Evolutionary conservation across 768 basidiomycete species (phyloP).

Genomic region (Rhodotorula babjevae): DNA sequence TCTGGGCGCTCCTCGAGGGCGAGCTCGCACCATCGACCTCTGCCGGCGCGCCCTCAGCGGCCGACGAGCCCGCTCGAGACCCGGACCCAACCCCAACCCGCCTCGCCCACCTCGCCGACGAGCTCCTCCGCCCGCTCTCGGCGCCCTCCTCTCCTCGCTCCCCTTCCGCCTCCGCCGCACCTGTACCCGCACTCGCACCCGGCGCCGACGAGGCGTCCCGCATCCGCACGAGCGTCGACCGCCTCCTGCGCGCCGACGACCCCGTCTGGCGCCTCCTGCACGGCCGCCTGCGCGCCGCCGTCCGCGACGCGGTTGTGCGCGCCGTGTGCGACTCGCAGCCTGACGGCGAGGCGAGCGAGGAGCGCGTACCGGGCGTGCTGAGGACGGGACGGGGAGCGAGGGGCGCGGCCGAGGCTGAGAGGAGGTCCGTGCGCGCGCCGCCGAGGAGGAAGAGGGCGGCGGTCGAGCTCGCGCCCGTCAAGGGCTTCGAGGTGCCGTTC

Average conservation of each 20-base stretch:
- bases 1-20: conserved; percentile 10
- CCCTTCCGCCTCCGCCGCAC: no score
- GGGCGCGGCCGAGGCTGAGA: no score
- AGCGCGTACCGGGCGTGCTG: neutral
- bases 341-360: neutral
- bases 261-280: conserved; percentile 16
- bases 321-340: neutral
- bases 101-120: conserved; percentile 21
- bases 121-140: conserved; percentile 4
- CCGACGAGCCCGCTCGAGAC: neutral
- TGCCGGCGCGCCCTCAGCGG: neutral
- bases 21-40: neutral
- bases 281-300: neutral
- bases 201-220: neutral
- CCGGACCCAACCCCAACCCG: neutral
- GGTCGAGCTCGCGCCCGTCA: neutral
- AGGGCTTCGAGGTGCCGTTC: neutral
- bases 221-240: neutral
- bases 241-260: conserved; percentile 21
- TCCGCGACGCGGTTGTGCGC: neutral
- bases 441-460: neutral
- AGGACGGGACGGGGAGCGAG: no score
- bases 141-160: neutral
- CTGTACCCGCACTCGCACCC: neutral
- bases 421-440: neutral